A percentile compares a stretch with the other conserved stretches of the same genome.
phyloP scores from a whole-genome alignment of 805 yeast genomes.

The Sugiyamaella qingdaonensis region DNA sequence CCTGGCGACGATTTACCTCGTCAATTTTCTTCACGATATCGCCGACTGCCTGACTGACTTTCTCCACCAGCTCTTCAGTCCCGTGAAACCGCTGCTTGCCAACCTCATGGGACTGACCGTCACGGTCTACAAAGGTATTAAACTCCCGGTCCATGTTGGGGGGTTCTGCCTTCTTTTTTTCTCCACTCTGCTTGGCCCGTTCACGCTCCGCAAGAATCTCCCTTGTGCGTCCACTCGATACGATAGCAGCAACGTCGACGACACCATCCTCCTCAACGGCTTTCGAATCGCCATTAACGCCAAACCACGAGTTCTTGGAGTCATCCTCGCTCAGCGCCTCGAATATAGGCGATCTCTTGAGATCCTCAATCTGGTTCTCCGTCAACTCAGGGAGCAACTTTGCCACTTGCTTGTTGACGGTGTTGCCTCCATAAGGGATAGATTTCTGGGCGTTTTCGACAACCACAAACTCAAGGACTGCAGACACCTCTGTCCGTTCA shows the following conservation, averaged over 20 bases:
- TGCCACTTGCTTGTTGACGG: conserved; percentile 53
- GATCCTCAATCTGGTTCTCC: conserved; percentile 58
- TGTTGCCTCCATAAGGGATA: conserved; percentile 57
- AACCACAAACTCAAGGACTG: conserved; percentile 70
- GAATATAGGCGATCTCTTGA: conserved; percentile 70
- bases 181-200: conserved; percentile 39
- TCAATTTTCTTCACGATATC: conserved; percentile 52
- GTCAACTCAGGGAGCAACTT: conserved; percentile 56
- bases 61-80: conserved; percentile 52
- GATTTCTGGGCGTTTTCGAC: conserved; percentile 50
- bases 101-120: conserved; percentile 55
- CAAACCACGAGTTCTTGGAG: conserved; percentile 58
- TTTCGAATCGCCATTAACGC: conserved; percentile 39
- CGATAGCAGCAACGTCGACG: conserved; percentile 85
- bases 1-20: conserved; percentile 69
- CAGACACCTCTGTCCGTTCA: conserved; percentile 69
- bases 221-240: conserved; percentile 69
- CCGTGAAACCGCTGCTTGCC: conserved; percentile 92
- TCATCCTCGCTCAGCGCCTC: conserved; percentile 70
- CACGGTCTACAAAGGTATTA: conserved; percentile 63
- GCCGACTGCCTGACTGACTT: conserved; percentile 52
- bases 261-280: conserved; percentile 59
- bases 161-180: conserved; percentile 32
- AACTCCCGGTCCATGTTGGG: conserved; percentile 65
- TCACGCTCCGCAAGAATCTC: conserved; percentile 67